Percentiles rank a stretch among this genome's conserved stretches.
Conservation (phyloP, 306 rosid species). For the Begonia fuchsioides region DNA sequence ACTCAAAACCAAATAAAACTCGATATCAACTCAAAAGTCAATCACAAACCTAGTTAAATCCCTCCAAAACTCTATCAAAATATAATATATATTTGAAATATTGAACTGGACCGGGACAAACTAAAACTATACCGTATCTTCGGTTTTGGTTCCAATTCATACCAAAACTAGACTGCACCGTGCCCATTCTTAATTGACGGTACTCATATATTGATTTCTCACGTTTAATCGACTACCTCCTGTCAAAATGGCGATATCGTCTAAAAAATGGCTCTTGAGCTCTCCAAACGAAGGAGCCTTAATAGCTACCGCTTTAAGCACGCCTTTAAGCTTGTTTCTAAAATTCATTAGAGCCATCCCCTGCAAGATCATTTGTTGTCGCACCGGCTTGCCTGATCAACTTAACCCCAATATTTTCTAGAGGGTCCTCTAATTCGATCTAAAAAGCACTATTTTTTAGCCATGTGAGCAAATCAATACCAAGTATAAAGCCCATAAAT, state of each 20-base stretch:
- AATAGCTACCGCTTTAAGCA: conserved; percentile 67
- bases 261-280: conserved; percentile 73
- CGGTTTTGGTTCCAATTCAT: no score
- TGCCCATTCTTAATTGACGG: conserved; percentile 1
- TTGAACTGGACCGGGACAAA: no score
- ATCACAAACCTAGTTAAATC: no score
- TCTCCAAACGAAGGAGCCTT: conserved; percentile 95
- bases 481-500: no score
- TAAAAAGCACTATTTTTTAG: no score
- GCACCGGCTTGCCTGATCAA: conserved; percentile 98
- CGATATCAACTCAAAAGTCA: no score
- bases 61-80: no score
- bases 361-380: conserved; percentile 80
- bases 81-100: no score
- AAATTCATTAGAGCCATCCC: conserved; percentile 96
- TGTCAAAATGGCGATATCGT: conserved; percentile 85
- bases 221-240: conserved; percentile 52
- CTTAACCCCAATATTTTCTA: conserved; percentile 91
- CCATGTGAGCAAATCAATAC: no score
- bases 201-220: neutral
- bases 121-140: no score
- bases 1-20: no score
- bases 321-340: conserved; percentile 74
- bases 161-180: no score
- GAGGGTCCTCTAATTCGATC: conserved; percentile 67